These are phyloP conservation scores for Phialocephala subalpina DNA, from an alignment of 2,329 filamentous ascomycete species.

Conservation along the genomic window DNA sequence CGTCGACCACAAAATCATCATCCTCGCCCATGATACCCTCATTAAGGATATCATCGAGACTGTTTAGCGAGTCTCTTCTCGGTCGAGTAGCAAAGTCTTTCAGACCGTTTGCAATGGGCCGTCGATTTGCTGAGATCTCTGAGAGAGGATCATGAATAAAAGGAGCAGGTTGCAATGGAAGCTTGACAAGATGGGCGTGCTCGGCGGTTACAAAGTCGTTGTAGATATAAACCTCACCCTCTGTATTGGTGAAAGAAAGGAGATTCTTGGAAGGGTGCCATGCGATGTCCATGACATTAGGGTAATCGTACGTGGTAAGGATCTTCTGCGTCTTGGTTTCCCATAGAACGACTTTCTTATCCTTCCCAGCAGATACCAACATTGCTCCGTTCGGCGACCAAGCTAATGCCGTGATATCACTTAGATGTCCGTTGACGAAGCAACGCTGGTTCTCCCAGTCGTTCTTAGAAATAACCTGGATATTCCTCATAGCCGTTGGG, in stretches of 20 bases:
- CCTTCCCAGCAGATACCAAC: constrained; percentile 74
- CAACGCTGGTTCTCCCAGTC: constrained; percentile 88
- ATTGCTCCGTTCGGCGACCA: constrained; percentile 97
- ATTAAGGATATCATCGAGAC: constrained; percentile 83
- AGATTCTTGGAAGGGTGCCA: constrained; percentile 95
- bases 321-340: constrained; percentile 87
- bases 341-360: constrained; percentile 81
- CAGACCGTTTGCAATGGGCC: constrained; percentile 61
- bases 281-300: constrained; percentile 83
- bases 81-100: constrained; percentile 57
- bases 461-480: constrained; percentile 85
- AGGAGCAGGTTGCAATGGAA: constrained; percentile 76
- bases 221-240: constrained; percentile 93
- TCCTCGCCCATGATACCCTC: constrained; percentile 61
- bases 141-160: constrained; percentile 83
- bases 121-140: constrained; percentile 73
- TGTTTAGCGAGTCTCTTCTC: constrained; percentile 73
- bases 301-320: constrained; percentile 79
- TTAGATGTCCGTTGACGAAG: constrained; percentile 82
- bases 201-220: constrained; percentile 71
- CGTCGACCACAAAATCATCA: constrained; percentile 89
- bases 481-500: constrained; percentile 81
- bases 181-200: constrained; percentile 62
- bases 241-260: constrained; percentile 88
- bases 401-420: constrained; percentile 84